Percentiles rank a stretch among this genome's conserved stretches.
These are phyloP conservation scores for Eutrema yunnanense DNA, from an alignment of 345 rosid species.

Conservation along the genomic window DNA sequence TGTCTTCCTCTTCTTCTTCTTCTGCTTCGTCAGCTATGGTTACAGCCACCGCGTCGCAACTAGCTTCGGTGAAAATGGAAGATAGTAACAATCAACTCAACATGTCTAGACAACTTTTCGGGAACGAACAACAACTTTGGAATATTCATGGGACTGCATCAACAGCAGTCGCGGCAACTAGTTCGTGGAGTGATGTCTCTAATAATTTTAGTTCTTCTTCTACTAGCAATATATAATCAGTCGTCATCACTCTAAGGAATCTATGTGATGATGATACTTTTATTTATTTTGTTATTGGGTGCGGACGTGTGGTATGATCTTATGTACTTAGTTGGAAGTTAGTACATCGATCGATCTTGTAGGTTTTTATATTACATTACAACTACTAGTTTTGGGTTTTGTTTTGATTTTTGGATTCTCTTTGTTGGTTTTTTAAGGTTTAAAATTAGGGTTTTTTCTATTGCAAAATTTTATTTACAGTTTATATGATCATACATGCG, in stretches of 20 bases:
- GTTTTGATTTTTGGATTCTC: constrained; percentile 2
- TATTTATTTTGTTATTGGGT: constrained; percentile 6
- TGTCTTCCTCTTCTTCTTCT: constrained; percentile 24
- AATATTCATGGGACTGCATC: constrained; percentile 22
- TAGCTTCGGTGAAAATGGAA: constrained; percentile 35
- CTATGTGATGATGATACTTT: constrained; percentile 4
- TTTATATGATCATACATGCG: constrained; percentile 4
- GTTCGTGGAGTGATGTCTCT: constrained; percentile 36
- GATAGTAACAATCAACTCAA: constrained; percentile 30
- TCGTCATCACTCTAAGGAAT: neutral
- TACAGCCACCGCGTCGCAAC: constrained; percentile 20
- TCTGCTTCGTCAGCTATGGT: constrained; percentile 28
- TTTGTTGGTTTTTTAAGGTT: constrained; percentile 17
- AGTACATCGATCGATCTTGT: constrained; percentile 12
- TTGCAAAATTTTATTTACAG: neutral
- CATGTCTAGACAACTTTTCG: constrained; percentile 26
- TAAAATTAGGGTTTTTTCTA: constrained; percentile 9
- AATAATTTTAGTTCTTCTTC: constrained; percentile 35
- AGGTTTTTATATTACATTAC: neutral
- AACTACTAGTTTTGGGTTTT: constrained; percentile 5
- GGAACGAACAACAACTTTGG: constrained; percentile 31
- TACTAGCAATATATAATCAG: constrained; percentile 27
- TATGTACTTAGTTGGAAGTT: constrained; percentile 18
- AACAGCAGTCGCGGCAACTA: constrained; percentile 21
- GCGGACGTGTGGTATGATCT: constrained; percentile 16